Evolutionary conservation across 2,329 filamentous ascomycete genomes (phyloP).

Genomic region (Fusarium newnesense): DNA sequence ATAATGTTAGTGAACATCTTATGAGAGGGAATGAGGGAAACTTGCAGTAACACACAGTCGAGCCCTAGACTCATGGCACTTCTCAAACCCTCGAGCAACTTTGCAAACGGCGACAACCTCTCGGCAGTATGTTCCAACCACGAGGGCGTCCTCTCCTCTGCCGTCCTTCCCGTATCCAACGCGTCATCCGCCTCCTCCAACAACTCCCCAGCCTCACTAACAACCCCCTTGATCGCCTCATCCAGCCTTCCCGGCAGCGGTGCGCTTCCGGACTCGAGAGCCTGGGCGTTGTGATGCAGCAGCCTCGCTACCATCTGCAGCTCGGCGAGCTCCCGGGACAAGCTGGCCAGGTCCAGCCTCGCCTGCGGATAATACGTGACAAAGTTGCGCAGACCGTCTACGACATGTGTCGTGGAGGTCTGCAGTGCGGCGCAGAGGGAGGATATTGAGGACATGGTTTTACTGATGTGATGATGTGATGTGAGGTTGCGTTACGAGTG

Average conservation of each 20-base stretch:
- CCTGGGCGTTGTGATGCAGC: constrained; percentile 38
- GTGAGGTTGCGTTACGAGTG: constrained; percentile 7
- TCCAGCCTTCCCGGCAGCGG: constrained; percentile 22
- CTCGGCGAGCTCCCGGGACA: constrained; percentile 43
- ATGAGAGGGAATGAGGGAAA: fast-evolving
- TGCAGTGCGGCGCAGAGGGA: constrained; percentile 38
- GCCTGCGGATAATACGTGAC: constrained; percentile 39
- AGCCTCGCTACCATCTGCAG: constrained; percentile 42
- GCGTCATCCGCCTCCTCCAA: constrained; percentile 41
- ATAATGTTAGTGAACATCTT: neutral
- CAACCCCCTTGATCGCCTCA: constrained; percentile 28
- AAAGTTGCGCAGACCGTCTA: constrained; percentile 40
- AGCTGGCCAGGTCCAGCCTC: constrained; percentile 39
- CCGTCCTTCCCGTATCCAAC: constrained; percentile 20
- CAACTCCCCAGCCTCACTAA: constrained; percentile 30
- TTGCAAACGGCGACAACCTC: constrained; percentile 30
- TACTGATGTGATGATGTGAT: constrained; percentile 2
- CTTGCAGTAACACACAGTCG: constrained; percentile 39
- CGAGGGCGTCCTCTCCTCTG: constrained; percentile 17
- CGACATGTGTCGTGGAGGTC: constrained; percentile 25
- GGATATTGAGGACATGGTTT: constrained; percentile 16
- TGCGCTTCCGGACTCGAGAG: constrained; percentile 23
- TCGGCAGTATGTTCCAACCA: constrained; percentile 43
- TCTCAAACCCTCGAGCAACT: constrained; percentile 34
- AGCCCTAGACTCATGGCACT: constrained; percentile 41